Base-by-base conservation (phyloP, 2,329 filamentous ascomycete genomes). In the Sclerotinia subarctica region DNA sequence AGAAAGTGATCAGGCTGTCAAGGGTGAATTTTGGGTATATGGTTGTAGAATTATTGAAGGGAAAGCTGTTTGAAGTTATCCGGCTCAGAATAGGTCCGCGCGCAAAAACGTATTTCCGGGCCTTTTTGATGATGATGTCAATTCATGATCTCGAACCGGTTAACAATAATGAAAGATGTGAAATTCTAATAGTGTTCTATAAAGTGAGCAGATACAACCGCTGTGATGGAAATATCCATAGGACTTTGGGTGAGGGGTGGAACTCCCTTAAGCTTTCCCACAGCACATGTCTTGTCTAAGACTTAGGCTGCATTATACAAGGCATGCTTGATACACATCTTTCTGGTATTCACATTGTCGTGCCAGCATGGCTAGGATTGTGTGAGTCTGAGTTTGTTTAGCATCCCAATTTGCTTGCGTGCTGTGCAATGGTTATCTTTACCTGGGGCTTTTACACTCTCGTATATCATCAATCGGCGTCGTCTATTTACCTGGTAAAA, bases 71-170 rank as follows among this genome's bases (percentile, higher is more conserved):
- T 62, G 46, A 7, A 38, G 29, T 51, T 32, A 49, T 62, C 21
- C n/a, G 29, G 29, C 32, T 42, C 46, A 38, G 59, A 63, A 26
- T n/a, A 26, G 32, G 53, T 51, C 59, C 29, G n/a, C 32, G 17
- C 59, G 59, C 46, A 24, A 62, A 62, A 62, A 38, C 32, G 38
- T 51, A 51, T 62, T 19, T 62, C 59, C 46, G 59, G 29, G 8
- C 59, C 46, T 35, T 51, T 8, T 51, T 51, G 15, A 47, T n/a
- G 5, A 47, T 17, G 32, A 32, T 35, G 35, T 29, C 2, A 11
- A 53, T 21, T 26, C 7, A 21, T 35, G 6, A 11, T 7, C 29
- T 6, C 2, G 4, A 13, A 15, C 2, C 13, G 19, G 8, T 3
- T 35, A 0, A 35, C 6, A 15, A 54, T 11, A 2, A 3, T 35